Evolutionary conservation across 129 eudicot genomes (phyloP), one percentile per base, ranked within the genome.

Genomic region (Centaurea solstitialis): DNA sequence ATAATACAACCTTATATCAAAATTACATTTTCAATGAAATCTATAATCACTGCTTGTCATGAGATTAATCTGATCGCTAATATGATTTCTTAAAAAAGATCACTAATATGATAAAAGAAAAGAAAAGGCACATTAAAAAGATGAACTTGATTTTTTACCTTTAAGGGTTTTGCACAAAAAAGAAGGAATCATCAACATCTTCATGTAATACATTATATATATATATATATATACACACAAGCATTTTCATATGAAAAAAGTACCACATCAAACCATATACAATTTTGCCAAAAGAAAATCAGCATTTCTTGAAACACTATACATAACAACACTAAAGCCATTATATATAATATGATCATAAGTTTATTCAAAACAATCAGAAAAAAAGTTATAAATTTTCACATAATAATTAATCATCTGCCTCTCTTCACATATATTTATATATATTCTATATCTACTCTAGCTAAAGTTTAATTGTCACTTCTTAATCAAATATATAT

Each of bases 401-500:
- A 71, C 81, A 70, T 83, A 71, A 68, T 41, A 62, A 9, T 65
- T 5, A 40, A 20, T 21, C 24, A 24, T 62, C 5, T 79, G 77
- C 77, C 24, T 81, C 80, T 74, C 83, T 70, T 1, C 35, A 33
- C 37, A 67, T 75, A 81, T 75, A 81, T 26, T 75, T 68, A 62
- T 75, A 67, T 68, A 62, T 75, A 15, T 75, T 33, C 57, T 81
- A 74, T 38, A 83, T 62, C 70, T 77, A 72, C 28, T 41, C 82
- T 82, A 82, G 41, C 82, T 82, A 76, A 18, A 26, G 30, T 24
- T 57, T 33, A 33, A 33, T 33, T 26, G 28, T 71, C 78, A 70
- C 5, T 76, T 72, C 76, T 82, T 82, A 70, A 70, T 50, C 82
- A 82, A 76, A 82, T 61, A 82, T 76, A 82, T 76, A 82, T 82